These are phyloP conservation scores for Fimicolochytrium jonesii DNA, from an alignment of 192 early-diverging fungal genomes.

Conservation along the genomic window DNA sequence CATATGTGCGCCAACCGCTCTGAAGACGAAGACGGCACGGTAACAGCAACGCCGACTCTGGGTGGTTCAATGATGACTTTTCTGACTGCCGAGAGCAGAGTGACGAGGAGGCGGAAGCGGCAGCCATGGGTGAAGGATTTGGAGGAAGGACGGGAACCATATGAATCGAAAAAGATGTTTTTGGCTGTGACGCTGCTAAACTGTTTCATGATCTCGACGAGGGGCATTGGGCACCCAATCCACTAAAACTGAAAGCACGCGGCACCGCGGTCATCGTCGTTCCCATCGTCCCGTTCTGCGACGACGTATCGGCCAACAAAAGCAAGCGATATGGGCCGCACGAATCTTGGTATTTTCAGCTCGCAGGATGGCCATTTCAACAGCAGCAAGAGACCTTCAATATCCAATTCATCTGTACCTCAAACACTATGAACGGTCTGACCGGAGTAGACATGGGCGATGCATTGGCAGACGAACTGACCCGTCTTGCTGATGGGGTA, in stretches of 20 bases:
- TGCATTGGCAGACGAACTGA: too few relatives aligned
- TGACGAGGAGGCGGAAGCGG: too few relatives aligned
- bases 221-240: too few relatives aligned
- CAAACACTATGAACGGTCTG: conserved; percentile 2
- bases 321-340: conserved; percentile 26
- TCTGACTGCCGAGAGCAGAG: too few relatives aligned
- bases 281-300: conserved; percentile 17
- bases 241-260: background rate
- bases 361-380: conserved; percentile 18
- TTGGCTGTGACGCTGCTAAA: too few relatives aligned
- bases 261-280: conserved; percentile 5
- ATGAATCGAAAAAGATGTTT: conserved; percentile 2
- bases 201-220: too few relatives aligned
- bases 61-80: too few relatives aligned
- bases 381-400: conserved; percentile 3
- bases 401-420: conserved; percentile 23
- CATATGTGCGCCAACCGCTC: too few relatives aligned
- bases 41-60: too few relatives aligned
- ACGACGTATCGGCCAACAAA: conserved; percentile 23
- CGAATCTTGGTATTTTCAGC: conserved; percentile 19
- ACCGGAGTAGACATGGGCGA: background rate
- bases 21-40: too few relatives aligned
- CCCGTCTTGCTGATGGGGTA: too few relatives aligned
- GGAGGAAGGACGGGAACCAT: background rate
- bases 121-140: background rate